These are phyloP conservation scores for Gigaspora rosea DNA, from an alignment of 192 early-diverging fungal species.

Conservation along the genomic window DNA sequence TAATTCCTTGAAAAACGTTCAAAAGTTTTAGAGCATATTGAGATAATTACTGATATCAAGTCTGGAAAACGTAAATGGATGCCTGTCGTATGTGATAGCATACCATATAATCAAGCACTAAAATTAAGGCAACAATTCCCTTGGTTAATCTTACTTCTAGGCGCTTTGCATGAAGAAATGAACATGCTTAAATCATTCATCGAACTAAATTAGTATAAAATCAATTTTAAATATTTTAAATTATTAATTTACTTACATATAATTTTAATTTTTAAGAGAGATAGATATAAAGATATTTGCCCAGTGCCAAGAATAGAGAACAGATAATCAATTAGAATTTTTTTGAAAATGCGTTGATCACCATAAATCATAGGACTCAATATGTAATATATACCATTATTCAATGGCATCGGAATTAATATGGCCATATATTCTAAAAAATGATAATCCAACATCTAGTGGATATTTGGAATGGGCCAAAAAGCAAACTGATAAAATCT, in stretches of 20 bases:
- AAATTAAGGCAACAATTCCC: neutral
- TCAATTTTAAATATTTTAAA: neutral
- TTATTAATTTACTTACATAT: neutral
- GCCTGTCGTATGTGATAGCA: no score
- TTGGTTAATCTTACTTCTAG: neutral
- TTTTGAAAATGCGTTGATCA: neutral
- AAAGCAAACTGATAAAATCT: no score
- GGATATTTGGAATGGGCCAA: no score
- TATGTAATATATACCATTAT: neutral
- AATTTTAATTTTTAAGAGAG: neutral
- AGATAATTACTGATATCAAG: no score
- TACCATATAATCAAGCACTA: neutral
- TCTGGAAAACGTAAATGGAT: no score
- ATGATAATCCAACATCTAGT: no score
- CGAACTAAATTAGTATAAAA: no score
- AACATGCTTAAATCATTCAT: neutral
- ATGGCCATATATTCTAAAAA: no score
- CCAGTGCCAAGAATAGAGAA: neutral
- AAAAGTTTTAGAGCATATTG: neutral
- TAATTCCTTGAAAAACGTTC: conserved; percentile 1
- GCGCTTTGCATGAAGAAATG: neutral
- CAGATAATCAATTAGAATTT: neutral
- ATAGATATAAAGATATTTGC: neutral
- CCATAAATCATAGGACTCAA: neutral
- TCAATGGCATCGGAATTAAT: no score